Evolutionary conservation across 192 early-diverging fungal genomes (phyloP), one percentile per base, ranked within the genome.

Genomic region (Piromyces finnis): DNA sequence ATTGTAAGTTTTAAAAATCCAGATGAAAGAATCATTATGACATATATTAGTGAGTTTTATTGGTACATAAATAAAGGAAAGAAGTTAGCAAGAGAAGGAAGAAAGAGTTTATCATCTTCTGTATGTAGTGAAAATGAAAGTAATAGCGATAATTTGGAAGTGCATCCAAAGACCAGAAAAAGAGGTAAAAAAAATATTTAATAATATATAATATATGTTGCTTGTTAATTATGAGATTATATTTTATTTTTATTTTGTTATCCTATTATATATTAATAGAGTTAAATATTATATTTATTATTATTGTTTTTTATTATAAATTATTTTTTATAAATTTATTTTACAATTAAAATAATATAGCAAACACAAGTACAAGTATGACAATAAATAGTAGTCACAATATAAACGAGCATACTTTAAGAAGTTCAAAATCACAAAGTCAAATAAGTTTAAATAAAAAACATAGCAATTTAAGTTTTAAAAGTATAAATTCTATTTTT

Each of bases 11-110:
- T 84, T 15, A 80, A 84, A 1, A 35, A 39, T 36, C 83, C 83
- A 12, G 84, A 84, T 39, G 84, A 84, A 82, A 80, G 79, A 81
- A 77, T 84, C n/a, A 81, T 84, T 68, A 84, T 84, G 81, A 84
- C 84, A 11, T 84, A 84, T 77, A 80, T 84, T n/a, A 68, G 51
- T 68, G 51, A 68, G n/a, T 68, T 68, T n/a, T 68, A 68, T 68
- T 68, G 51, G 51, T 68, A 68, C n/a, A 68, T 68, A 22, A 17
- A 68, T 5, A 68, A n/a, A 9, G 51, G n/a, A n/a, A 68, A 68
- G 22, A 68, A 68, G n/a, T 68, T 68, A 68, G 22, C 51, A 68
- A 68, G n/a, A 68, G 51, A 68, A 68, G 26, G 9, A 0, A 68
- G 22, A n/a, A 6, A n/a, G 26, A n/a, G 17, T 5, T 18, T 26